phyloP scores from a whole-genome alignment of 345 rosid species.

The Sonneratia alba region DNA sequence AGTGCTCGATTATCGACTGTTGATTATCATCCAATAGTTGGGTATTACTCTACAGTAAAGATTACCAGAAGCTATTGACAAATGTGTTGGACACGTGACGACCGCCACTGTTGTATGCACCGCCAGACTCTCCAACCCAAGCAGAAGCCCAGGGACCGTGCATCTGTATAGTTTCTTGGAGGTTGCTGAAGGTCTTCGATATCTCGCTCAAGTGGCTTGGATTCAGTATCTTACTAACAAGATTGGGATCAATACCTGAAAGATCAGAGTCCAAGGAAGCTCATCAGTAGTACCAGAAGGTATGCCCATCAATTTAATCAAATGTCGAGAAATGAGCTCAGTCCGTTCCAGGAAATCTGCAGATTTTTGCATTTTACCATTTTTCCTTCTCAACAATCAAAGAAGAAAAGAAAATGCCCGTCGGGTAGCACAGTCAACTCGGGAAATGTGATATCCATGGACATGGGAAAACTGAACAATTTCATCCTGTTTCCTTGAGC shows the following conservation, averaged over 20 bases:
- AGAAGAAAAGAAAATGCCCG: too few relatives aligned
- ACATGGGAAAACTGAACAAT: too few relatives aligned
- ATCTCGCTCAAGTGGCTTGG: constrained; percentile 49
- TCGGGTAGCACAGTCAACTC: too few relatives aligned
- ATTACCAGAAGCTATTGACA: constrained; percentile 89
- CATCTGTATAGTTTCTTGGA: constrained; percentile 40
- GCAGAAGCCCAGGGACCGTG: constrained; percentile 87
- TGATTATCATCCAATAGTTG: not conserved
- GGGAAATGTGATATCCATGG: too few relatives aligned
- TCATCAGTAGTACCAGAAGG: not conserved
- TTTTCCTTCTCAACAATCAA: too few relatives aligned
- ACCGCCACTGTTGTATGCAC: constrained; percentile 96
- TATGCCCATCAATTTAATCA: not conserved
- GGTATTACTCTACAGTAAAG: not conserved
- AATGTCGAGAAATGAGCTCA: not conserved
- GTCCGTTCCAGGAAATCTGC: too few relatives aligned
- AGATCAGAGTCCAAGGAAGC: not conserved
- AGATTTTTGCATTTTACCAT: too few relatives aligned
- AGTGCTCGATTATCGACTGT: not conserved
- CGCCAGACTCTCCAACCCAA: constrained; percentile 99
- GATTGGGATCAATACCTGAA: constrained; percentile 71
- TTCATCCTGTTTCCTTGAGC: too few relatives aligned
- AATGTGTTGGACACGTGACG: constrained; percentile 72
- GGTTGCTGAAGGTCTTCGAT: constrained; percentile 46
- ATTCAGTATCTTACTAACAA: constrained; percentile 68